phyloP scores from a whole-genome alignment of 2,329 filamentous ascomycete species.

The Colletotrichum ledebouriae region DNA sequence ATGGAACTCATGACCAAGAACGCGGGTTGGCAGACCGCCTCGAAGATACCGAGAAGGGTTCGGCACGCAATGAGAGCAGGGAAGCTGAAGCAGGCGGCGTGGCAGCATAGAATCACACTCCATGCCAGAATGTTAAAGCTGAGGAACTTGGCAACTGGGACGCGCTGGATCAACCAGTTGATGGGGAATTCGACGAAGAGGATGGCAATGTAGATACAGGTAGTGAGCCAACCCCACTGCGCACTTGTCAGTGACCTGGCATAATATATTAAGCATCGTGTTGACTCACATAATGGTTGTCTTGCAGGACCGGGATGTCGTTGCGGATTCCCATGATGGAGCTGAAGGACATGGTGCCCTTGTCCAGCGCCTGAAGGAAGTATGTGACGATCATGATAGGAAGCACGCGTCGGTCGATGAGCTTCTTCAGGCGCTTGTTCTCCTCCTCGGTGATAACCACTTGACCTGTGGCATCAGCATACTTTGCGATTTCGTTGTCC shows the following conservation, averaged over 20 bases:
- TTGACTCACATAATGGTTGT: conserved; percentile 18
- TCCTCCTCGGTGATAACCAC: conserved; percentile 63
- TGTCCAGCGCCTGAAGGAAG: conserved; percentile 55
- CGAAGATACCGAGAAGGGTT: conserved; percentile 59
- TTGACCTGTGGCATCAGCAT: conserved; percentile 63
- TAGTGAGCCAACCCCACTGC: conserved; percentile 53
- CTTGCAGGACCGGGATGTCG: conserved; percentile 34
- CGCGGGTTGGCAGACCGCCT: conserved; percentile 59
- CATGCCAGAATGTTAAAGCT: conserved; percentile 56
- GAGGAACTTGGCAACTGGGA: conserved; percentile 55
- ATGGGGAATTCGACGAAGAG: conserved; percentile 58
- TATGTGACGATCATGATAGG: conserved; percentile 67
- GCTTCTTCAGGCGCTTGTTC: conserved; percentile 63
- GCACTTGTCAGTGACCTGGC: conserved; percentile 48
- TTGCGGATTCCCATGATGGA: conserved; percentile 47
- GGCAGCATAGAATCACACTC: conserved; percentile 48
- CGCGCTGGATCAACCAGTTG: conserved; percentile 54
- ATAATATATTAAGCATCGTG: conserved; percentile 39
- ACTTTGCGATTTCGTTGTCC: conserved; percentile 79
- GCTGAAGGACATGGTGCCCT: conserved; percentile 47
- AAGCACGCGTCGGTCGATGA: conserved; percentile 62
- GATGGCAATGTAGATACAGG: conserved; percentile 56
- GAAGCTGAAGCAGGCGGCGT: conserved; percentile 48
- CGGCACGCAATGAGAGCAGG: conserved; percentile 55
- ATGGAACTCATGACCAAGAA: conserved; percentile 56